These are phyloP conservation scores for Irpex lacteus DNA, from an alignment of 1,284 basidiomycete species.

Conservation along the genomic window DNA sequence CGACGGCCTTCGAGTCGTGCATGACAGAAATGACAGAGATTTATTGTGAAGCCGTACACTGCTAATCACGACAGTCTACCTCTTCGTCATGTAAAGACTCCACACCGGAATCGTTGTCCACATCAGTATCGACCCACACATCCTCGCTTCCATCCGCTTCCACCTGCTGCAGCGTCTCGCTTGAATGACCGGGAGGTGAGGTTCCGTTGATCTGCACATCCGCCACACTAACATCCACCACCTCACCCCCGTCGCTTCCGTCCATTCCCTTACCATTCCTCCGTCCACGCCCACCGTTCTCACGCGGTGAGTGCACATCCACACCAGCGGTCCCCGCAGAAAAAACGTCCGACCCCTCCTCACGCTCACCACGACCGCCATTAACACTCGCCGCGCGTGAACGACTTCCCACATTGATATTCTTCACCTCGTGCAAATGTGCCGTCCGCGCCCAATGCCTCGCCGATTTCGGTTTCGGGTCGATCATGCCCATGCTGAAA, in stretches of 20 bases:
- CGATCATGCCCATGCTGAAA: slow-evolving; percentile 25
- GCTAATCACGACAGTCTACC: background rate
- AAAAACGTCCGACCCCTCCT: background rate
- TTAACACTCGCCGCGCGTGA: background rate
- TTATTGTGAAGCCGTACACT: background rate
- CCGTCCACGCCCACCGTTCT: background rate
- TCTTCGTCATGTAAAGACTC: background rate
- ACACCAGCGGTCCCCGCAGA: background rate
- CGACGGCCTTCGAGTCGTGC: no score
- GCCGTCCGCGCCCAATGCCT: slow-evolving; percentile 66
- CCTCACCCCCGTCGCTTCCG: background rate
- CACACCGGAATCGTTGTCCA: slow-evolving; percentile 21
- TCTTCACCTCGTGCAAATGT: slow-evolving; percentile 67
- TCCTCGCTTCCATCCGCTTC: slow-evolving; percentile 25
- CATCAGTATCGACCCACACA: slow-evolving; percentile 36
- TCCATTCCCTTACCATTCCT: background rate
- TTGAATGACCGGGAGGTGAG: slow-evolving; percentile 5
- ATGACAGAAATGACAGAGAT: background rate
- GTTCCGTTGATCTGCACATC: slow-evolving; percentile 5
- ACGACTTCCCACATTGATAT: background rate
- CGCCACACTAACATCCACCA: slow-evolving; percentile 13
- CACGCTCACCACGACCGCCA: background rate
- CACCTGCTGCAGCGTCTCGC: slow-evolving; percentile 11
- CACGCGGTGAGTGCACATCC: background rate
- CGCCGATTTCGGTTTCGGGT: slow-evolving; percentile 42